Evolutionary conservation across 176 grass and related monocot species (phyloP).

Genomic region (Elymus sibiricus): DNA sequence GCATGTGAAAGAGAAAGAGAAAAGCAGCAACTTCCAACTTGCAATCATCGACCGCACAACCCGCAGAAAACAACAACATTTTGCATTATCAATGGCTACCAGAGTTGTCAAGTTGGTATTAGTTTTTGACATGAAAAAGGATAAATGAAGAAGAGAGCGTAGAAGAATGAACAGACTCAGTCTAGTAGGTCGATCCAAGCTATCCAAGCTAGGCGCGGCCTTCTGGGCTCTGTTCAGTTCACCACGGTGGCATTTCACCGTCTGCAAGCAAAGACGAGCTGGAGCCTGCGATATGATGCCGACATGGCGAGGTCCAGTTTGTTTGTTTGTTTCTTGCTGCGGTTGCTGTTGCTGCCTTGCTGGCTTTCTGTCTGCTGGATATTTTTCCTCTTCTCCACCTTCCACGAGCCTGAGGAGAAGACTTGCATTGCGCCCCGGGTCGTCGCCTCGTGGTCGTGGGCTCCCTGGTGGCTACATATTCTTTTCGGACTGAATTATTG

Average conservation of each 20-base stretch:
- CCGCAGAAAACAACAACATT: not conserved
- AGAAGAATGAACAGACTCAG: not conserved
- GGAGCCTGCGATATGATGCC: not conserved
- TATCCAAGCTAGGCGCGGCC: not conserved
- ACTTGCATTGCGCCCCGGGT: not conserved
- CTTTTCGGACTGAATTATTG: not conserved
- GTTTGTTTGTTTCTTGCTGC: not conserved
- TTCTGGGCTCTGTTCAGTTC: not conserved
- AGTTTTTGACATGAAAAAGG: not conserved
- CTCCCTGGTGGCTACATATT: not conserved
- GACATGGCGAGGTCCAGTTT: not conserved
- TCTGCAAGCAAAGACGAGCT: not conserved
- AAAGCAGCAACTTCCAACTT: not conserved
- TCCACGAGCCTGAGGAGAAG: not conserved
- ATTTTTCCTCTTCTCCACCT: not conserved
- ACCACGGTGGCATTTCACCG: not conserved
- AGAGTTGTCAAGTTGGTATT: not conserved
- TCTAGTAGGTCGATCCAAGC: not conserved
- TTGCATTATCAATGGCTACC: not conserved
- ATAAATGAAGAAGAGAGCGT: not conserved
- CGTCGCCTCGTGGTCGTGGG: conserved; percentile 1
- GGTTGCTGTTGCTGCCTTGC: not conserved
- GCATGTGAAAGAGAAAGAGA: not conserved
- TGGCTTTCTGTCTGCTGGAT: not conserved
- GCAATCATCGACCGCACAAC: not conserved